Evolutionary conservation across 306 rosid species (phyloP).

Genomic region (Myrica gale): DNA sequence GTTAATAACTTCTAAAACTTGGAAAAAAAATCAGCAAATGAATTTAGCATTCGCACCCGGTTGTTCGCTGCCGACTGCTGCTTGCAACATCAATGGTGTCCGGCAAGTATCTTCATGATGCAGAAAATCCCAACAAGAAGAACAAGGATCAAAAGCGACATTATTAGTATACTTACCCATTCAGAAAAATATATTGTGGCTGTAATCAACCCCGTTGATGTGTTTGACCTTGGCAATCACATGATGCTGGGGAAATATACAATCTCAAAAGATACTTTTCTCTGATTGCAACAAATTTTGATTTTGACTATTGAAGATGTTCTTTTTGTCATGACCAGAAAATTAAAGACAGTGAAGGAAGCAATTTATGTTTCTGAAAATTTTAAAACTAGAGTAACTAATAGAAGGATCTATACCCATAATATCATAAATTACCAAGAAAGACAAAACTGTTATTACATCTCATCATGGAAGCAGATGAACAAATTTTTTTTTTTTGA

Average conservation of each 20-base stretch:
- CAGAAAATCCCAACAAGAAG: conserved; percentile 28
- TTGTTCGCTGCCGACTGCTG: conserved; percentile 74
- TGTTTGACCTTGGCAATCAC: not conserved
- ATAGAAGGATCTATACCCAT: not conserved
- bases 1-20: conserved; percentile 31
- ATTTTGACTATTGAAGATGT: not conserved
- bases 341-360: not conserved
- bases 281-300: not conserved
- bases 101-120: conserved; percentile 76
- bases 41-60: conserved; percentile 90
- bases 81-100: conserved; percentile 91
- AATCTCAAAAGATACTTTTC: not conserved
- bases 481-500: too few species aligned
- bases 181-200: not conserved
- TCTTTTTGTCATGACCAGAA: not conserved
- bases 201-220: not conserved
- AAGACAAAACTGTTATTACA: not conserved
- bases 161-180: conserved; percentile 29
- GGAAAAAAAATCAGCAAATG: conserved; percentile 37
- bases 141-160: conserved; percentile 20
- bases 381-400: not conserved
- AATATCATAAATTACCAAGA: not conserved
- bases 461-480: not conserved
- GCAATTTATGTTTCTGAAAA: not conserved
- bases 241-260: not conserved